These are phyloP conservation scores for Linanthus parryae DNA, from an alignment of 148 eudicot genomes.

Conservation along the genomic window DNA sequence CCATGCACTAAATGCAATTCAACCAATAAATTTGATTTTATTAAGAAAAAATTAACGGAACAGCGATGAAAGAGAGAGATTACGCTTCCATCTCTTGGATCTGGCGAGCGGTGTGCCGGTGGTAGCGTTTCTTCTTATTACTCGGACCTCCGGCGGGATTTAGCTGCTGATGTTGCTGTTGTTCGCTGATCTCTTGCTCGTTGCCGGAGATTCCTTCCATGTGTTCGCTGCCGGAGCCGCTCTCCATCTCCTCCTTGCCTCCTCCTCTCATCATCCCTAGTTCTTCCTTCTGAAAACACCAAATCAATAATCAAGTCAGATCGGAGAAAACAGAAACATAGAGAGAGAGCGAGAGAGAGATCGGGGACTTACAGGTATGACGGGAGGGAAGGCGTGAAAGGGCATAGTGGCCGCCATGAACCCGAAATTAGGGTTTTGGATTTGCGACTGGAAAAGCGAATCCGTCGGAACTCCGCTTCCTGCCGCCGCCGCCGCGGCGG, in stretches of 20 bases:
- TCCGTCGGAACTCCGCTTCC: conserved; percentile 36
- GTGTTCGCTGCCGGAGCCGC: conserved; percentile 79
- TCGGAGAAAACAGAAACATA: not conserved
- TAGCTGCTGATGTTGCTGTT: conserved; percentile 31
- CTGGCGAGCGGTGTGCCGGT: conserved; percentile 91
- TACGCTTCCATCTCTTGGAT: conserved; percentile 99
- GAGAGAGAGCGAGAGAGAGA: not conserved
- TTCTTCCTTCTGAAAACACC: conserved; percentile 54
- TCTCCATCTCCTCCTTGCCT: conserved; percentile 69
- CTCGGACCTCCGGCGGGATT: too few relatives aligned
- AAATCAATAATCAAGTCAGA: too few relatives aligned
- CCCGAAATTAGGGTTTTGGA: conserved; percentile 77
- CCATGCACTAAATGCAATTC: too few relatives aligned
- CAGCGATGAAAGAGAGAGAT: not conserved
- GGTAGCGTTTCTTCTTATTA: conserved; percentile 93
- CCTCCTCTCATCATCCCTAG: conserved; percentile 14
- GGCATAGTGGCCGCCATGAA: conserved; percentile 66
- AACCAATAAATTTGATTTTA: too few relatives aligned
- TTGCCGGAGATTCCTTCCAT: conserved; percentile 65
- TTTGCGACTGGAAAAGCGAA: conserved; percentile 40
- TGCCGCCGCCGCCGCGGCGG: too few relatives aligned
- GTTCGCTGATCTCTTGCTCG: conserved; percentile 43
- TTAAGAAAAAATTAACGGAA: too few relatives aligned
- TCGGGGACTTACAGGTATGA: conserved; percentile 40
- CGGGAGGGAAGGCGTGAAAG: conserved; percentile 54